phyloP scores from a whole-genome alignment of 164 flowering plant species.

The Brasenia schreberi region DNA sequence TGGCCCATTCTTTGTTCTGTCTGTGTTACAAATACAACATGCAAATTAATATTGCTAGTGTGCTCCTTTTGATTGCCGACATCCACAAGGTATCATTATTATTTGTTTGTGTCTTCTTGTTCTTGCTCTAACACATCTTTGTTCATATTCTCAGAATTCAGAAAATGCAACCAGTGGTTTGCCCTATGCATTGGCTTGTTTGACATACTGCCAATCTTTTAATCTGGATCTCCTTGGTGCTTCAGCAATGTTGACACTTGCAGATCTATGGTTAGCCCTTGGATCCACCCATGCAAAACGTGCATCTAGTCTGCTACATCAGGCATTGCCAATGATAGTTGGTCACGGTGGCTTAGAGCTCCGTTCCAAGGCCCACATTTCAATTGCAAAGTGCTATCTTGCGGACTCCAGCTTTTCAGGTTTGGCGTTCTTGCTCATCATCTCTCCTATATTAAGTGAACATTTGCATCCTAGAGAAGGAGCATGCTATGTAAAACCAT shows the following conservation, averaged over 20 bases:
- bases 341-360: conserved; percentile 98
- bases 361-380: conserved; percentile 70
- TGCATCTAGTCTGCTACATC: conserved; percentile 57
- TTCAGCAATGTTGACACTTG: conserved; percentile 67
- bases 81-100: conserved; percentile 65
- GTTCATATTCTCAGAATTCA: conserved; percentile 41
- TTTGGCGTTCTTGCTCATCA: conserved; percentile 4
- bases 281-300: conserved; percentile 75
- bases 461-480: too few relatives aligned
- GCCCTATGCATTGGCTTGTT: conserved; percentile 84
- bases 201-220: conserved; percentile 84
- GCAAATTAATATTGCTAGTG: conserved; percentile 76
- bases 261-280: conserved; percentile 85
- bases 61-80: conserved; percentile 84
- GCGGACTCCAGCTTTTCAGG: conserved; percentile 77
- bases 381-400: conserved; percentile 81
- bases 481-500: too few relatives aligned
- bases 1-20: conserved; percentile 73
- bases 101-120: not conserved
- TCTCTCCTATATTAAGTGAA: not conserved
- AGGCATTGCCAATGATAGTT: conserved; percentile 71
- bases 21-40: conserved; percentile 77
- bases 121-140: not conserved
- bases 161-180: conserved; percentile 81
- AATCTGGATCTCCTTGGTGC: conserved; percentile 96